Base-by-base conservation (phyloP, 257 asterid species). In the Parsonsia alboflavescens region DNA sequence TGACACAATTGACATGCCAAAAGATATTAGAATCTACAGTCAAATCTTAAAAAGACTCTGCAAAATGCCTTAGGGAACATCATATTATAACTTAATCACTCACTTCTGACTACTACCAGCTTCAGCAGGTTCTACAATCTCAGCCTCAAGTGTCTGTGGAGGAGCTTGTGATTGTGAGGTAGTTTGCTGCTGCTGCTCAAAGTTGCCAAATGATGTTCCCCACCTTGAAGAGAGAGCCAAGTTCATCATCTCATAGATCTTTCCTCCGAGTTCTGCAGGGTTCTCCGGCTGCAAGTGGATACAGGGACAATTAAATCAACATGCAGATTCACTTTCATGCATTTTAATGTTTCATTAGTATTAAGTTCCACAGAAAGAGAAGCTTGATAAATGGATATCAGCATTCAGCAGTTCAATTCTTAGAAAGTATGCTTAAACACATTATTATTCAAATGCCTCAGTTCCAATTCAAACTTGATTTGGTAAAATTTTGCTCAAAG, bases 201-300 rank as follows among this genome's bases (percentile, higher is more conserved):
- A 75, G 41, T 54, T 80, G 33, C 70, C 77, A 2, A 59, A 62
- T 15, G 85, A 48, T 41, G 84, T 57, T 53, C 86, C 92, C 96
- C 93, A 95, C 80, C 84, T 90, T 54, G 93, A 89, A 44, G 85
- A 75, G 22, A 95, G 97, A 28, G 98, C 99, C 88, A 82, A 44
- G 82, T 82, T 89, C 99, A 95, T 95, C 99, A 95, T 95, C 83
- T 89, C 97, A 44, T 95, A 95, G 10, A 95, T 92, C 85, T 89
- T 92, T 62, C 97, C 98, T 68, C 99, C 99, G 2, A 95, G 91
- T 76, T 88, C 94, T 30, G 99, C 92, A 22, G 99, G 98, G 74
- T 89, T 90, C 81, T 95, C 99, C 1, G 99, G 98, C 99, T 95
- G 91, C 77, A 77, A 10, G 71, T 10, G 49, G 46, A 19, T 65